Conservation (phyloP, 2,329 filamentous ascomycete species). For the Ophioceras dolichostomum region DNA sequence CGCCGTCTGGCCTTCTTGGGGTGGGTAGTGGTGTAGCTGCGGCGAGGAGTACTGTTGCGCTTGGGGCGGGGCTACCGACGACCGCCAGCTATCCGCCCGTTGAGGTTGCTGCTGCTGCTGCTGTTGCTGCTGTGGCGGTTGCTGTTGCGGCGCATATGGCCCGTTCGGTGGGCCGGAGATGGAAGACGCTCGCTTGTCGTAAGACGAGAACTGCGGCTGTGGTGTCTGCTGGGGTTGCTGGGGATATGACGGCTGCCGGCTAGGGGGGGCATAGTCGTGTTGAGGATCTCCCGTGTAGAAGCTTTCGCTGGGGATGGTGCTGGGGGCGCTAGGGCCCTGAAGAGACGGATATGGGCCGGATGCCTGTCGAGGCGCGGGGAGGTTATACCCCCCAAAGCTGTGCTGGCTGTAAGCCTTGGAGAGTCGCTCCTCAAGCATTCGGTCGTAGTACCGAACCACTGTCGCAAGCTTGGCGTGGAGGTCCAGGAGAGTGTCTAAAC, state of each 20-base stretch:
- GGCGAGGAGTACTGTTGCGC: conserved; percentile 16
- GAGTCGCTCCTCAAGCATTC: conserved; percentile 91
- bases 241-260: conserved; percentile 39
- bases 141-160: conserved; percentile 27
- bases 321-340: conserved; percentile 25
- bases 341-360: conserved; percentile 62
- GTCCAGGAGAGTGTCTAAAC: conserved; percentile 78
- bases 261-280: conserved; percentile 30
- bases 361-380: conserved; percentile 38
- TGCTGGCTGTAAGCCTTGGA: conserved; percentile 88
- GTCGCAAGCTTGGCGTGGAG: conserved; percentile 91
- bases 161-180: conserved; percentile 23
- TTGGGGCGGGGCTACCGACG: conserved; percentile 23
- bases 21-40: conserved; percentile 15
- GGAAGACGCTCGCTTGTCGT: conserved; percentile 28
- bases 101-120: conserved; percentile 27
- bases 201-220: conserved; percentile 29
- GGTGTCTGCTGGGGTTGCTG: conserved; percentile 25
- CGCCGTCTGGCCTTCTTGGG: conserved; percentile 12
- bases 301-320: conserved; percentile 50
- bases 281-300: conserved; percentile 64
- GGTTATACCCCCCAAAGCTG: conserved; percentile 51
- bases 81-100: conserved; percentile 38
- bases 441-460: conserved; percentile 93
- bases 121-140: neutral